Conservation (phyloP, 2,329 filamentous ascomycete genomes). For the Neonectria ditissima region DNA sequence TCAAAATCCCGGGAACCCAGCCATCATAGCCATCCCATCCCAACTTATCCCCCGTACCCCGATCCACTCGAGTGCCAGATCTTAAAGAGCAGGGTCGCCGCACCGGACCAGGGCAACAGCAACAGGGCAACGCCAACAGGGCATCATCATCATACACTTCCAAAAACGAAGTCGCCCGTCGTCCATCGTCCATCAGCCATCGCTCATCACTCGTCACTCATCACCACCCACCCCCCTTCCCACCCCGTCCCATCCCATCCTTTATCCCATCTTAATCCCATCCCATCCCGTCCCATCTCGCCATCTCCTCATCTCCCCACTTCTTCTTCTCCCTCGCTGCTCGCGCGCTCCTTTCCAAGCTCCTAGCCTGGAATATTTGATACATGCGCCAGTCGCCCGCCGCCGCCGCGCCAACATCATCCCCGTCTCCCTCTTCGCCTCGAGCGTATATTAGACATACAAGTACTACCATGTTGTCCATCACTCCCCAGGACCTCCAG, state of each 20-base stretch:
- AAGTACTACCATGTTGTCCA: constrained; percentile 48
- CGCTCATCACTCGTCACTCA: no score
- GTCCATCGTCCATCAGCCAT: not conserved
- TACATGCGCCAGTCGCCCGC: constrained; percentile 47
- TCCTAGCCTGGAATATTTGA: constrained; percentile 44
- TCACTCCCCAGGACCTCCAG: constrained; percentile 45
- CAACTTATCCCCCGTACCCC: constrained; percentile 25
- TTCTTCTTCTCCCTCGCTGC: constrained; percentile 30
- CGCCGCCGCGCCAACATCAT: constrained; percentile 38
- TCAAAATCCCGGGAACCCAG: constrained; percentile 38
- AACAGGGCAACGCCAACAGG: constrained; percentile 4
- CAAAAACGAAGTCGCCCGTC: constrained; percentile 23
- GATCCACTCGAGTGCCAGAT: constrained; percentile 46
- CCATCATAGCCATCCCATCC: constrained; percentile 16
- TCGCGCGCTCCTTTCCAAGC: constrained; percentile 42
- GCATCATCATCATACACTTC: constrained; percentile 28
- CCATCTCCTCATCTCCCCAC: constrained; percentile 39
- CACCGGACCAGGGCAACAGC: not conserved
- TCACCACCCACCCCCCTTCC: constrained; percentile 31
- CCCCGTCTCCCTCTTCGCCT: constrained; percentile 43
- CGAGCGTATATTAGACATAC: constrained; percentile 44
- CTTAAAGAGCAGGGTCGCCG: constrained; percentile 28
- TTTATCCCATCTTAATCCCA: not conserved
- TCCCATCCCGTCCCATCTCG: constrained; percentile 32
- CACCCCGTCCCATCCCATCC: constrained; percentile 33